These are phyloP conservation scores for Cladosporium sphaerospermum DNA, from an alignment of 2,329 filamentous ascomycete species.

Conservation along the genomic window DNA sequence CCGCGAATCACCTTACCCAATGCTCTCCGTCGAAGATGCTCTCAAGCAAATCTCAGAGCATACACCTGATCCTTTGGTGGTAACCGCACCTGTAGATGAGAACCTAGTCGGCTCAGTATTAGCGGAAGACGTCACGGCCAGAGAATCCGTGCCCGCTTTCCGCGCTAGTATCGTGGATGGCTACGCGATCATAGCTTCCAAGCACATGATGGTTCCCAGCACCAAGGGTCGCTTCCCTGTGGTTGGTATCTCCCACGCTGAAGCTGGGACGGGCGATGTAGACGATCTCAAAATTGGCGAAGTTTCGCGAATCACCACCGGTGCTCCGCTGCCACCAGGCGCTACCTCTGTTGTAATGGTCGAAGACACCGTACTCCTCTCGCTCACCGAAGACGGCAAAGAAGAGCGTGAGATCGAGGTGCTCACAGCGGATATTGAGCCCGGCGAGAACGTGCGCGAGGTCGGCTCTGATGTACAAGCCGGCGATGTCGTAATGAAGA, in stretches of 20 bases:
- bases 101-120: constrained; percentile 69
- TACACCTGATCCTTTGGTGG: constrained; percentile 57
- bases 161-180: constrained; percentile 95
- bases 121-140: constrained; percentile 72
- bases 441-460: constrained; percentile 84
- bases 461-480: constrained; percentile 78
- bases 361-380: constrained; percentile 77
- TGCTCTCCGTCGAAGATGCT: constrained; percentile 81
- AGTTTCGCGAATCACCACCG: constrained; percentile 88
- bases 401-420: constrained; percentile 90
- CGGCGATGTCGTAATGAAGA: constrained; percentile 63
- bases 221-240: constrained; percentile 81
- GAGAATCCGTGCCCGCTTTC: constrained; percentile 85
- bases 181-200: constrained; percentile 69
- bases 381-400: constrained; percentile 67
- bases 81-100: constrained; percentile 56
- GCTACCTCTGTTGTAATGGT: constrained; percentile 95
- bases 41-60: constrained; percentile 65
- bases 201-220: constrained; percentile 40
- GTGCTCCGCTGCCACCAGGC: constrained; percentile 80
- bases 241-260: constrained; percentile 77
- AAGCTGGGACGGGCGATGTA: constrained; percentile 62
- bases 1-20: constrained; percentile 83
- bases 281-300: constrained; percentile 62
- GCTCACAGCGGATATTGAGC: constrained; percentile 64